A percentile compares a stretch with the other conserved stretches of the same genome.
phyloP scores from a whole-genome alignment of 192 early-diverging fungal species.

The Gamsiella multidivaricata region DNA sequence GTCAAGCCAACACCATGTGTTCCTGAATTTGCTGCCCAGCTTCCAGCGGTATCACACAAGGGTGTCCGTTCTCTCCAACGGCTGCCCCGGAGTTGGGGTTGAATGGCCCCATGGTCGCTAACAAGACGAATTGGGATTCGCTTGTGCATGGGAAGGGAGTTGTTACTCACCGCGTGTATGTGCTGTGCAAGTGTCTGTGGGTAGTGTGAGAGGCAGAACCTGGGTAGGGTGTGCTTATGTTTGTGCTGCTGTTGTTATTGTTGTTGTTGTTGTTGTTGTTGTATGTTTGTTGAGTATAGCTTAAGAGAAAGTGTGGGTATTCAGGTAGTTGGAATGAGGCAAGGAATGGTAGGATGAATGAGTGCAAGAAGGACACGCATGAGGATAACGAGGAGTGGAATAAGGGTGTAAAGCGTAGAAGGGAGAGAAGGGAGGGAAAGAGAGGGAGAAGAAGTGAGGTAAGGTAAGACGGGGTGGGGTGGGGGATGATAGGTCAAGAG shows the following conservation, averaged over 20 bases:
- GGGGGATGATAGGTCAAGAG: no score
- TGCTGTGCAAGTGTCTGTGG: no score
- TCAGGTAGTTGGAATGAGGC: conserved; percentile 8
- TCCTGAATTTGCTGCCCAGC: no score
- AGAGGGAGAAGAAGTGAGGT: not conserved
- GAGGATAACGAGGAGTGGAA: not conserved
- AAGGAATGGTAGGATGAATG: not conserved
- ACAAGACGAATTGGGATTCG: not conserved
- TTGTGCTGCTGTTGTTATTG: not conserved
- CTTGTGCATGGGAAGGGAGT: conserved; percentile 6
- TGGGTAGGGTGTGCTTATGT: no score
- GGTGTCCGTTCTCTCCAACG: no score
- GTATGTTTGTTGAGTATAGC: not conserved
- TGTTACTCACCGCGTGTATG: not conserved
- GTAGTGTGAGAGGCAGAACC: no score
- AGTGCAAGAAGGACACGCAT: not conserved
- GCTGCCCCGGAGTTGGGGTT: no score
- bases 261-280: not conserved
- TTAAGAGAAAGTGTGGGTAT: not conserved
- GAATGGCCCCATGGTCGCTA: no score
- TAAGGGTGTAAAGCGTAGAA: not conserved
- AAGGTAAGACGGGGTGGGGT: no score
- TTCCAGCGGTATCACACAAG: no score
- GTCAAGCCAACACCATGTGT: no score
- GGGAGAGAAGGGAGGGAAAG: not conserved